phyloP scores from a whole-genome alignment of 768 basidiomycete genomes.

The Psilocybe cubensis region DNA sequence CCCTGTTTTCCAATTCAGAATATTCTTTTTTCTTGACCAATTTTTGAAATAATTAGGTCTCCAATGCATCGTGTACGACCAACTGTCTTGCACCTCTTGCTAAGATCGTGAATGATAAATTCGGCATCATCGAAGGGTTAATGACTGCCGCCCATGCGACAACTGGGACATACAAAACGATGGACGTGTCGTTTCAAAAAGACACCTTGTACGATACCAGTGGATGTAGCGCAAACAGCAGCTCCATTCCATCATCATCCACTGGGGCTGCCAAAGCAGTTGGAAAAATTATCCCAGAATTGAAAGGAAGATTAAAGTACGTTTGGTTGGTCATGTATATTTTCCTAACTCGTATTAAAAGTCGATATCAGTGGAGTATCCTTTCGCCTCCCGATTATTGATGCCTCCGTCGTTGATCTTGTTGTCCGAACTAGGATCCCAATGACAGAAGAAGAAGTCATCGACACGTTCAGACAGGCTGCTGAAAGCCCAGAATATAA shows the following conservation, averaged over 20 bases:
- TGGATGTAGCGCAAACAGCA: slow-evolving; percentile 92
- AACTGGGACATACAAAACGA: slow-evolving; percentile 94
- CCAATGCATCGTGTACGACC: slow-evolving; percentile 99
- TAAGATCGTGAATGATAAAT: slow-evolving; percentile 97
- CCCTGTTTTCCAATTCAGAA: not conserved
- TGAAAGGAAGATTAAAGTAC: slow-evolving; percentile 98
- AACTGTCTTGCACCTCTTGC: slow-evolving; percentile 99
- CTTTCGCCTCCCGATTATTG: slow-evolving; percentile 96
- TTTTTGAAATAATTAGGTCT: slow-evolving; percentile 78
- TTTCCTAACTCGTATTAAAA: slow-evolving; percentile 39
- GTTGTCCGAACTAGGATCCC: slow-evolving; percentile 88
- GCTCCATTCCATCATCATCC: slow-evolving; percentile 99
- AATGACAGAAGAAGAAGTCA: slow-evolving; percentile 91
- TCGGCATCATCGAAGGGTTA: slow-evolving; percentile 93
- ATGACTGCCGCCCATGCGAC: slow-evolving; percentile 99
- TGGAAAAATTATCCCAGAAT: slow-evolving; percentile 93
- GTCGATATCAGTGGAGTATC: slow-evolving; percentile 69
- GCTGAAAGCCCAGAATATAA: slow-evolving; percentile 72
- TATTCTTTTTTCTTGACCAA: not conserved
- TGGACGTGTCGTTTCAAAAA: slow-evolving; percentile 92
- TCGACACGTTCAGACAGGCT: slow-evolving; percentile 81
- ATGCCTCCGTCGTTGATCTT: slow-evolving; percentile 98
- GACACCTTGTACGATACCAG: slow-evolving; percentile 99
- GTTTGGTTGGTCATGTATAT: slow-evolving; percentile 26
- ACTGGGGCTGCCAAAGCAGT: slow-evolving; percentile 99